Base-by-base conservation (phyloP, 1,284 basidiomycete genomes). In the Crucibulum parvulum region DNA sequence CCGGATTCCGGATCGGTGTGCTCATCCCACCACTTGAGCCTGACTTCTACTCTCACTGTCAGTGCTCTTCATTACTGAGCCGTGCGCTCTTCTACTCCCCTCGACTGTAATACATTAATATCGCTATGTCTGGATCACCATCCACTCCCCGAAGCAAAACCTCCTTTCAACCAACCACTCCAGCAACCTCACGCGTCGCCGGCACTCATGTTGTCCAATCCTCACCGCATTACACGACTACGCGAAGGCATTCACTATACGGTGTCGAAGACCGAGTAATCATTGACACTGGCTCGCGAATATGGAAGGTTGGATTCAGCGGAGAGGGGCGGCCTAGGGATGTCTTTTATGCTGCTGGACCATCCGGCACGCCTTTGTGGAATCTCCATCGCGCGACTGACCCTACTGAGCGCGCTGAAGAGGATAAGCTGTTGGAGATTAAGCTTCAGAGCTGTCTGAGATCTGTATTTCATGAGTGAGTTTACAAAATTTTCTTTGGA, bases 231-330 rank as follows among this genome's bases (percentile, higher is more conserved):
- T 93, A 93, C 71, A 76, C 86, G 10, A 93, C 91, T 6, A 92
- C 90, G 1, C 82, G 92, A 47, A 81, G 92, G 62, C 88, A 91
- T 75, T 90, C 90, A 36, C 78, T 95, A 4, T 94, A 95, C 75
- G 94, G 93, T 52, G 93, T 90, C 6, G 94, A 95, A 72, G 93
- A 95, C 72, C 84, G 93, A 55, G 86, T 95, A 53, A 85, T 95
- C 54, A 87, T 95, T 61, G 94, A 96, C 71, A 88, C 92, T 35
- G 94, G 94, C 48, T 93, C 91, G 51, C 84, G 87, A 53, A 83
- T 94, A 59, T 95, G 93, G 93, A 94, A 94, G 76, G 90, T 93
- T 7, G 94, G 94, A 2, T 95, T 95, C 77, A 94, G 92, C 71
- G 93, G 94, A 16, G 94, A 95, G 78, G 90, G 91, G n/a, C 83